These are phyloP conservation scores for Vigna hirtella DNA, from an alignment of 306 rosid species.

Conservation along the genomic window DNA sequence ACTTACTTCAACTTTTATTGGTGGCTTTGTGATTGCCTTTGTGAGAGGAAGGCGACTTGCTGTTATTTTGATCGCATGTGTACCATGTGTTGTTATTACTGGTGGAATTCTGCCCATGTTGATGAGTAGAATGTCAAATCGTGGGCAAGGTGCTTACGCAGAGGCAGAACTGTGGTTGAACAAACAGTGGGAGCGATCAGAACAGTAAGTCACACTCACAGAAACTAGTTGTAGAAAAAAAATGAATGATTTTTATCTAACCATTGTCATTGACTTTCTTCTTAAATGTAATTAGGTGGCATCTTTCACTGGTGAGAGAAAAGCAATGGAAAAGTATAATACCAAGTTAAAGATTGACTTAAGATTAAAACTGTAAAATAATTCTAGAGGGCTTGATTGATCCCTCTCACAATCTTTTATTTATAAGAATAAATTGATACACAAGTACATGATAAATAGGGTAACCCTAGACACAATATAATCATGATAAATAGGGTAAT, in stretches of 20 bases:
- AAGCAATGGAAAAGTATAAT: conserved; percentile 72
- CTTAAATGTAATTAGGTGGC: conserved; percentile 66
- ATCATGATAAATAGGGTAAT: too few relatives aligned
- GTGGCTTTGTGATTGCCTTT: conserved; percentile 75
- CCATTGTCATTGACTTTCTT: conserved; percentile 10
- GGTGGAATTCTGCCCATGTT: conserved; percentile 55
- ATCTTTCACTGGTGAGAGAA: conserved; percentile 85
- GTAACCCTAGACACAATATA: too few relatives aligned
- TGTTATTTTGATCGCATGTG: conserved; percentile 63
- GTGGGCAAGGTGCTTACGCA: conserved; percentile 84
- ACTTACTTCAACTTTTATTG: conserved; percentile 67
- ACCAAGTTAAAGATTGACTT: conserved; percentile 57
- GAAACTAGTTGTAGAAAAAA: not conserved
- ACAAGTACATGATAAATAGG: too few relatives aligned
- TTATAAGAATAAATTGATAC: too few relatives aligned
- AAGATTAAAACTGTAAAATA: too few relatives aligned
- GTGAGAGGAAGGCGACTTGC: conserved; percentile 77
- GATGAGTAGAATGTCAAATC: conserved; percentile 70
- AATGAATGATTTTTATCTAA: conserved; percentile 14
- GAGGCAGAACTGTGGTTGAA: conserved; percentile 86
- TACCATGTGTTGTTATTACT: conserved; percentile 63
- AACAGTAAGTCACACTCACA: conserved; percentile 63
- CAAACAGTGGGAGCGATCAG: conserved; percentile 85
- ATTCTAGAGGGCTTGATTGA: too few relatives aligned
- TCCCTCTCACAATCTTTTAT: too few relatives aligned